phyloP scores from a whole-genome alignment of 2,329 filamentous ascomycete genomes.

The Leptographium flavum region DNA sequence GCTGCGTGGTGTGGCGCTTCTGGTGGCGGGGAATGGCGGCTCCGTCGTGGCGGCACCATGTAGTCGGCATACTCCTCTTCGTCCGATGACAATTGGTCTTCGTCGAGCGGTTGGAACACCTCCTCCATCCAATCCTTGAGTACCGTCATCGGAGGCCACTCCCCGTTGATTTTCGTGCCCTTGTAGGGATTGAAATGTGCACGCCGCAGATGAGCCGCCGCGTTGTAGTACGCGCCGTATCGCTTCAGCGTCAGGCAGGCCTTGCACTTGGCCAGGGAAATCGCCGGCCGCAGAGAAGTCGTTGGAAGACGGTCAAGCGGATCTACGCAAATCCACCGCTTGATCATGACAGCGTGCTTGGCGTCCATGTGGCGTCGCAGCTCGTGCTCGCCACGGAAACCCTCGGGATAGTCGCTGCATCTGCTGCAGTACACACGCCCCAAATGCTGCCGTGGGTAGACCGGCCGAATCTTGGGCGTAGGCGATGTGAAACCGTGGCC shows the following conservation, averaged over 20 bases:
- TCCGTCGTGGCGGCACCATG: constrained; percentile 10
- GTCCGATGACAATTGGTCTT: constrained; percentile 33
- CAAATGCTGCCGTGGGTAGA: constrained; percentile 35
- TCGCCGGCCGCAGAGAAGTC: constrained; percentile 29
- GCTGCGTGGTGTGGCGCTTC: background rate
- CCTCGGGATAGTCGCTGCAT: constrained; percentile 61
- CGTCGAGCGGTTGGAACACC: constrained; percentile 34
- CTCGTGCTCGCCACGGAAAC: constrained; percentile 79
- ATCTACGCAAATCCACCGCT: constrained; percentile 45
- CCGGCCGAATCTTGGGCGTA: constrained; percentile 24
- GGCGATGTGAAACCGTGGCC: constrained; percentile 29
- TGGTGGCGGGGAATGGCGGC: background rate
- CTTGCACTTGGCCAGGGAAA: constrained; percentile 57
- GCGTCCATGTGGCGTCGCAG: constrained; percentile 51
- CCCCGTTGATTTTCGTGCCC: constrained; percentile 38
- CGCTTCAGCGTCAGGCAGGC: constrained; percentile 62
- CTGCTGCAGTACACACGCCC: constrained; percentile 52
- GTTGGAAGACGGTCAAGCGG: constrained; percentile 20
- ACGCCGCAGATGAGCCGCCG: constrained; percentile 75
- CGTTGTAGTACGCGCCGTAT: constrained; percentile 90
- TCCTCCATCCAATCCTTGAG: constrained; percentile 49
- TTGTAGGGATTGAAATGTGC: constrained; percentile 67
- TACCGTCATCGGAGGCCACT: constrained; percentile 42
- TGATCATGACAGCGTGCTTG: constrained; percentile 46
- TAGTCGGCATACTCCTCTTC: constrained; percentile 34